Evolutionary conservation across 169 alveolate species (phyloP), one percentile per base, ranked within the genome.

Genomic region (Plasmodium relictum): DNA sequence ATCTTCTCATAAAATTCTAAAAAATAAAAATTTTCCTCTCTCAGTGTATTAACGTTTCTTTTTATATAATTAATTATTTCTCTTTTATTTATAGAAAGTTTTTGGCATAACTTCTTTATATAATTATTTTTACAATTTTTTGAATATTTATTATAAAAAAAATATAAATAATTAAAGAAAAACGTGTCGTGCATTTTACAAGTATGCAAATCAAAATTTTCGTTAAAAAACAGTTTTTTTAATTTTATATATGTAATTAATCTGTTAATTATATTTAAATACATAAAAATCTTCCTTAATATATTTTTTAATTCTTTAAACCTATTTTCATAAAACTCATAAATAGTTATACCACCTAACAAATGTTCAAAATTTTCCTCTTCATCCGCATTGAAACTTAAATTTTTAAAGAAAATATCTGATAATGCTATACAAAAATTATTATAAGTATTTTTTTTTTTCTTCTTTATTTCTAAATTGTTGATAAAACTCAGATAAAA

Each of bases 131-230:
- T 59, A 42, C 91, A 83, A n/a, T 52, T 50, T 18, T 72, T 86
- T 37, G 88, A 71, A n/a, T 72, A 72, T 50, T 86, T 86, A 22
- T 86, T 56, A 18, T 86, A 72, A 71, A 86, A 86, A 86, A 86
- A 86, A 54, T 86, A 86, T 37, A 69, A 52, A 52, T 26, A 86
- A 62, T 86, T 86, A 50, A 71, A 86, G 45, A 86, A 86, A 58
- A 86, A 86, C 0, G 71, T 66, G 18, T 86, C 92, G 41, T 86
- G 88, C 66, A 86, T 86, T 86, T 86, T 86, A 18, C 92, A 69
- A 26, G 87, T 71, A 39, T 86, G 92, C 45, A 86, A 0, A 22
- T 86, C 92, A n/a, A 83, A 83, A 6, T 26, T 59, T 26, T 86
- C 87, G 18, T 71, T 86, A 18, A 72, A 70, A 26, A 86, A 39